Conservation (phyloP, 495 filamentous ascomycete species). For the Annulohypoxylon stygium region DNA sequence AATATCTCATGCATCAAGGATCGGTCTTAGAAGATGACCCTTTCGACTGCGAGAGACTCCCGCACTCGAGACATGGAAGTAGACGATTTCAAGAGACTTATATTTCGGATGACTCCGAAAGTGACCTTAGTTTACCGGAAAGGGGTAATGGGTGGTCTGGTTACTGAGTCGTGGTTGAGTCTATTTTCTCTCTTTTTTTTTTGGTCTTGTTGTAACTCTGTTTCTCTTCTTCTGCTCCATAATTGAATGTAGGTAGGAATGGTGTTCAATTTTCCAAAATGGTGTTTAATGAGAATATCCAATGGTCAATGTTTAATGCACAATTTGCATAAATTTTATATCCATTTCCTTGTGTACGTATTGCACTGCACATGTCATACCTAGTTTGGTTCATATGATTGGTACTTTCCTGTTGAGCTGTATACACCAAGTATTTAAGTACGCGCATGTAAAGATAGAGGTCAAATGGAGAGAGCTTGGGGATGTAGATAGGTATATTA, state of each 20-base stretch:
- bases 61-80: constrained; percentile 5
- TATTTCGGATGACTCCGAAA: constrained; percentile 28
- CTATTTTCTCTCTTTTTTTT: background rate
- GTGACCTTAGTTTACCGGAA: constrained; percentile 18
- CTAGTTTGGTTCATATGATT: no score
- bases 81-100: constrained; percentile 27
- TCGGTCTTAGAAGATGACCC: constrained; percentile 41
- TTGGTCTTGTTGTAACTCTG: background rate
- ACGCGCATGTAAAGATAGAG: background rate
- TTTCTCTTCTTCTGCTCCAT: background rate
- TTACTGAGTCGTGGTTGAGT: background rate
- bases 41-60: constrained; percentile 20
- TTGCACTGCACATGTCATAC: no score
- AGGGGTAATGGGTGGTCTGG: constrained; percentile 10
- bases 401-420: background rate
- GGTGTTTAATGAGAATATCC: background rate
- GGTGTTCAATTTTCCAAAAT: background rate
- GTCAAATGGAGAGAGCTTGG: constrained; percentile 7
- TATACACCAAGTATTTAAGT: background rate
- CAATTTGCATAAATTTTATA: no score
- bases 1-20: constrained; percentile 27
- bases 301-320: background rate
- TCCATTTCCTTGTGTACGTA: no score
- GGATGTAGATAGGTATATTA: constrained; percentile 3
- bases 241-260: background rate